Percentiles rank a stretch among this genome's conserved stretches.
phyloP scores from a whole-genome alignment of 2,329 filamentous ascomycete genomes.

The Aspergillus sp. region DNA sequence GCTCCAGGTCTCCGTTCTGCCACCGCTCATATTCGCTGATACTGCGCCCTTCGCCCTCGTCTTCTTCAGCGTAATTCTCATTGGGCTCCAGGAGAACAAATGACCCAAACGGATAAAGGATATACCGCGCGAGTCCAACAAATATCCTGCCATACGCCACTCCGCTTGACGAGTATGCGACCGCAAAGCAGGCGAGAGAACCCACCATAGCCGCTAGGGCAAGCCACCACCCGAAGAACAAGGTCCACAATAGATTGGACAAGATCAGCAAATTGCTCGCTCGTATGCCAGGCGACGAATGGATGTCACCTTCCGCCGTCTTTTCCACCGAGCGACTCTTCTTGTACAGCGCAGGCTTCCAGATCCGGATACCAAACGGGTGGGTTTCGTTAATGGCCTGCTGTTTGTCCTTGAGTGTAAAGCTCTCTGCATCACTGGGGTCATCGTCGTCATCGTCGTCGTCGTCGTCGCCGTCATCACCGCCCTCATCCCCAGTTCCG shows the following conservation, averaged over 20 bases:
- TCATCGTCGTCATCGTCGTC: conserved; percentile 58
- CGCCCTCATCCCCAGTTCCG: conserved; percentile 36
- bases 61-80: conserved; percentile 87
- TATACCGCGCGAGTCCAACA: conserved; percentile 71
- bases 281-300: conserved; percentile 80
- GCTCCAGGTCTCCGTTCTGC: conserved; percentile 94
- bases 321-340: conserved; percentile 94
- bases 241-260: conserved; percentile 84
- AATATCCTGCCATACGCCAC: conserved; percentile 78
- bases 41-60: conserved; percentile 88
- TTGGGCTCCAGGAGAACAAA: conserved; percentile 91
- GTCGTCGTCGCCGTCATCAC: conserved; percentile 44
- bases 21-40: conserved; percentile 99
- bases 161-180: conserved; percentile 70
- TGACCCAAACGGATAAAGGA: conserved; percentile 95
- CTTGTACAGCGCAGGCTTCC: conserved; percentile 98
- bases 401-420: conserved; percentile 92
- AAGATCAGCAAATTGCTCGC: conserved; percentile 77
- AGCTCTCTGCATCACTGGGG: conserved; percentile 89
- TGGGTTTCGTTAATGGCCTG: conserved; percentile 98
- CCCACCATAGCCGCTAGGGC: conserved; percentile 64
- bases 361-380: conserved; percentile 95
- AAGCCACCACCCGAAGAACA: conserved; percentile 96
- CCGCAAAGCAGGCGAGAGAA: conserved; percentile 67
- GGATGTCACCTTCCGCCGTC: conserved; percentile 91